Evolutionary conservation across 371 early-diverging fungal species (phyloP).

Genomic region (Saksenaea oblongispora): DNA sequence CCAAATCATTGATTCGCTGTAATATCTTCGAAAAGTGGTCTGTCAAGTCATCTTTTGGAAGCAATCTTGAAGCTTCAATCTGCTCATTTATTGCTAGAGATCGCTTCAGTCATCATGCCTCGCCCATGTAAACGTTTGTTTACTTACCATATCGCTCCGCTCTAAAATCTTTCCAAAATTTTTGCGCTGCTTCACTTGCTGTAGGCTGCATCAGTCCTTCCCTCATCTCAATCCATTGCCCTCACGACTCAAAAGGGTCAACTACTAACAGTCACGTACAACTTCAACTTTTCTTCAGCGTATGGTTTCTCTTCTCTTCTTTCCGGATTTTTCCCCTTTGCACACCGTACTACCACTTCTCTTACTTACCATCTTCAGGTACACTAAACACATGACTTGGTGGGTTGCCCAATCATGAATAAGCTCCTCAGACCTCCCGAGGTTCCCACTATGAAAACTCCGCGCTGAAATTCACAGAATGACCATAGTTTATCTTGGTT

Average conservation of each 20-base stretch:
- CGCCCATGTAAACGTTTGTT: neutral
- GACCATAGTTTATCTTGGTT: no score
- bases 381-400: no score
- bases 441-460: no score
- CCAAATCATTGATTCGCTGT: slow-evolving; percentile 50
- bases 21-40: slow-evolving; percentile 36
- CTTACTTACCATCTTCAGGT: no score
- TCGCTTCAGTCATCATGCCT: no score
- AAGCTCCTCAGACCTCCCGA: no score
- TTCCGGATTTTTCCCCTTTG: no score
- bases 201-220: slow-evolving; percentile 12
- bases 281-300: no score
- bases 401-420: no score
- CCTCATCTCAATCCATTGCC: neutral
- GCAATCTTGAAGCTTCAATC: slow-evolving; percentile 16
- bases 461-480: no score
- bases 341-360: no score
- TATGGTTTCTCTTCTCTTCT: no score
- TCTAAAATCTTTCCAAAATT: slow-evolving; percentile 44
- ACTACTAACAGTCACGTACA: neutral
- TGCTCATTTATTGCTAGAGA: slow-evolving; percentile 40
- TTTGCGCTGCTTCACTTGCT: slow-evolving; percentile 42
- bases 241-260: neutral
- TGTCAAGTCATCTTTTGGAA: slow-evolving; percentile 31
- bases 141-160: slow-evolving; percentile 32